Base-by-base conservation (phyloP, 192 early-diverging fungal genomes). In the Backusella circina region DNA sequence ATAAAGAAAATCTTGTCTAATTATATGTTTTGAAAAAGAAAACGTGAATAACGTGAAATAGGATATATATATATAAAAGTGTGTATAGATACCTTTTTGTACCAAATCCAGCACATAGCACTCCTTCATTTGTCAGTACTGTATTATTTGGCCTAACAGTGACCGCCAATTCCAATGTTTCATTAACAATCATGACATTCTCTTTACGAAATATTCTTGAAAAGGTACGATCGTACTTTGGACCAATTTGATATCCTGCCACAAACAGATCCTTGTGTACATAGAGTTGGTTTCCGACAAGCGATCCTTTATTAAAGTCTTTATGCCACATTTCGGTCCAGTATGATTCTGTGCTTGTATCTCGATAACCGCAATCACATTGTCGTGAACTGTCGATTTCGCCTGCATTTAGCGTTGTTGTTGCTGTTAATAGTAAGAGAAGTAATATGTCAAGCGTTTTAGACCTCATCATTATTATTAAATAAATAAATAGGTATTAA, bases 291-390 rank as follows among this genome's bases (percentile, higher is more conserved):
- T 26, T 72, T 72, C 32, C 31, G 28, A 61, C 54, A 61, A 61
- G 54, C 26, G 54, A 26, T 61, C 23, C 21, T 16, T 26, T 71
- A 2, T 36, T 4, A 61, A 61, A 77, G 38, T 77, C 70, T 7
- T 23, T 66, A 31, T 65, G 32, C 75, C 75, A 77, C n/a, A 65
- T 71, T 18, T 71, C 36, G 23, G 75, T 77, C 71, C 71, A 72
- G 12, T 35, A 35, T n/a, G 37, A 35, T 12, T 71, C 37, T 2
- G 71, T 50, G 23, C 37, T 37, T 7, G 23, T 61, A 61, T 77
- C 70, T 13, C 35, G 35, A 65, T 35, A 77, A 2, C 75, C 75
- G 65, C 75, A 77, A 26, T 77, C 75, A 50, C 75, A 77, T 61
- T 61, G 54, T 26, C 26, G 21, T 61, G 54, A 28, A 61, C 54